phyloP scores from a whole-genome alignment of 768 basidiomycete species.

The Podaxis sp. region DNA sequence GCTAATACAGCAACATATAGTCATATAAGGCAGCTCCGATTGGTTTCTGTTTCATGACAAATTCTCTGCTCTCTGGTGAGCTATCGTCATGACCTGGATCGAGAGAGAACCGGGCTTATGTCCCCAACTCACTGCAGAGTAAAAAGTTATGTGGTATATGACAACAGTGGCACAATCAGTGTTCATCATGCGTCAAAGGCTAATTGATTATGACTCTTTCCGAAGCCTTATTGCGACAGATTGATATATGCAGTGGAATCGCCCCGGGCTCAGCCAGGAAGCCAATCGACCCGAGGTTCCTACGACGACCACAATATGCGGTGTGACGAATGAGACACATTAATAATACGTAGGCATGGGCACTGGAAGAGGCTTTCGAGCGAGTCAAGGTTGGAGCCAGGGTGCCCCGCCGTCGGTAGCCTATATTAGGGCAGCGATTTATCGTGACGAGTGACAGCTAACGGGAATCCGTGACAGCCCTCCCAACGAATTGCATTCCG shows the following conservation, averaged over 20 bases:
- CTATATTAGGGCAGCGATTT: not conserved
- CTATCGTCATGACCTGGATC: no score
- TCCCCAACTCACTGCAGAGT: no score
- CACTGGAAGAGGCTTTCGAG: no score
- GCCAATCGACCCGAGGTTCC: not conserved
- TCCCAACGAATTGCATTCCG: slow-evolving; percentile 15
- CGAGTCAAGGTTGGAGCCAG: no score
- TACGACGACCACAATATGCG: not conserved
- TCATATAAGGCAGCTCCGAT: not conserved
- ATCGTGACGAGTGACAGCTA: not conserved
- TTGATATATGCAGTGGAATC: not conserved
- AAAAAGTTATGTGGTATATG: no score
- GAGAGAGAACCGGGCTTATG: no score
- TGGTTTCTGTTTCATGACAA: not conserved
- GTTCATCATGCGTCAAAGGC: not conserved
- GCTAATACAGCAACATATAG: not conserved
- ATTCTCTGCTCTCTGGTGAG: not conserved
- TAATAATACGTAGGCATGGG: no score
- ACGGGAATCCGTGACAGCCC: slow-evolving; percentile 9
- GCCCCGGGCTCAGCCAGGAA: not conserved
- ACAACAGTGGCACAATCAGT: no score
- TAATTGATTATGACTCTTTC: not conserved
- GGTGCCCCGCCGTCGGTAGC: not conserved
- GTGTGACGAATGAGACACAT: not conserved
- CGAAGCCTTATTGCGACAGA: not conserved